Evolutionary conservation across 164 flowering plant genomes (phyloP).

Genomic region (Amborella trichopoda): DNA sequence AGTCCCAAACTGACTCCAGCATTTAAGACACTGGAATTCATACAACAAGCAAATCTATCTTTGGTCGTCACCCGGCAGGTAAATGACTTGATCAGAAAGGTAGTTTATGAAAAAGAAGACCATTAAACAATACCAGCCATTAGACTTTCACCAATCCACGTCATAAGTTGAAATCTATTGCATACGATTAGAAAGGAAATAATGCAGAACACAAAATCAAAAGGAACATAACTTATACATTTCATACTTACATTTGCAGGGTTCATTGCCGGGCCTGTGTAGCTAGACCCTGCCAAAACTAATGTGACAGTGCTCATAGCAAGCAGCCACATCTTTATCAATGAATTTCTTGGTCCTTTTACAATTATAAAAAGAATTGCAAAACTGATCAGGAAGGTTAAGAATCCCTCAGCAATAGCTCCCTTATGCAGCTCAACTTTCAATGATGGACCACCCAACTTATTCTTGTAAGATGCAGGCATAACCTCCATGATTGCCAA

Average conservation of each 20-base stretch:
- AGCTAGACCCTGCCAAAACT: constrained; percentile 47
- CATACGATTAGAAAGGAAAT: no score
- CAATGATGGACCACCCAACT: constrained; percentile 63
- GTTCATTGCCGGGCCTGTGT: constrained; percentile 90
- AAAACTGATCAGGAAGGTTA: constrained; percentile 59
- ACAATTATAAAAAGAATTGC: constrained; percentile 45
- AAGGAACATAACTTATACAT: no score
- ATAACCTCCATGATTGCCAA: constrained; percentile 51
- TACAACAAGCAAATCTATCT: no score
- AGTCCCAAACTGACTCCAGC: no score
- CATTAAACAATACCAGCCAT: no score
- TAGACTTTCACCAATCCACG: no score
- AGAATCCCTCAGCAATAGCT: constrained; percentile 77
- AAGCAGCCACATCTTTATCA: constrained; percentile 49
- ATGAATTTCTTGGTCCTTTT: constrained; percentile 38
- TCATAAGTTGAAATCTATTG: no score
- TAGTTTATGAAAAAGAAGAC: no score
- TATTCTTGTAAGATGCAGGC: constrained; percentile 59
- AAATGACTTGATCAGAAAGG: no score
- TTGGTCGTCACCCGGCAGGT: no score
- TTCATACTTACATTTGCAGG: constrained; percentile 86
- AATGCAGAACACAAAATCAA: no score
- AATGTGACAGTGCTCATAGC: constrained; percentile 44
- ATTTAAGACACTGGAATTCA: no score
- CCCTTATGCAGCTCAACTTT: constrained; percentile 77